Base-by-base conservation (phyloP, 768 basidiomycete species). In the Boletus edulis region DNA sequence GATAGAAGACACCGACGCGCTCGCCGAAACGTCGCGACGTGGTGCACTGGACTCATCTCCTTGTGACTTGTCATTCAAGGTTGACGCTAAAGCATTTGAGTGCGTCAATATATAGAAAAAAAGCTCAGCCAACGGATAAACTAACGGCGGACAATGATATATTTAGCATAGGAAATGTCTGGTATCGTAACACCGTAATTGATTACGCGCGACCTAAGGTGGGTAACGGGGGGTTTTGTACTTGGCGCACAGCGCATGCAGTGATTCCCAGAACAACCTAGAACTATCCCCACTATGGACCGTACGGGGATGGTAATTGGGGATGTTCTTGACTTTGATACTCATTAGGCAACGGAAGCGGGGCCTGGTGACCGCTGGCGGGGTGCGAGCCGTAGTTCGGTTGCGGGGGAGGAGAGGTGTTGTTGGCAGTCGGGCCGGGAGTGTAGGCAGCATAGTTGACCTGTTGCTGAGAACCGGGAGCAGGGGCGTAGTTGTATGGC, bases 321-420 rank as follows among this genome's bases (percentile, higher is more conserved):
- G 34, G 12, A 22, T 22, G 32, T 12, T 31, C 29, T 45, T 45
- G 3, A 14, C 37, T 27, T 51, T 56, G 61, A 46, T 64, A 62
- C 27, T 55, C 60, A 31, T 40, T 39, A 3, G 51, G 51, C 37
- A 52, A 22, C 7, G 52, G 54, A 32, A 49, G 47, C 27, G 47
- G 64, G 3, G 34, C 35, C 38, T 61, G 68, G 18, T 56, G 32
- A 18, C 29, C 48, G 14, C 20, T 13, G 14, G 44, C 32, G 12
- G 67, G 68, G n/a, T 64, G 51, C 12, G 55, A 17, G 31, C 1
- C 41, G 52, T 56, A 59, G 27, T 60, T 61, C 6, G 68, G 54
- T 34, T 61, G 67, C 27, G 59, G 59, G 2, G 67, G 55, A 6
- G 43, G 54, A 38, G 55, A 4, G 22, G 51, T 29, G 7, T 18